These are phyloP conservation scores for Gossypium turneri DNA, from an alignment of 345 rosid genomes.

Conservation along the genomic window DNA sequence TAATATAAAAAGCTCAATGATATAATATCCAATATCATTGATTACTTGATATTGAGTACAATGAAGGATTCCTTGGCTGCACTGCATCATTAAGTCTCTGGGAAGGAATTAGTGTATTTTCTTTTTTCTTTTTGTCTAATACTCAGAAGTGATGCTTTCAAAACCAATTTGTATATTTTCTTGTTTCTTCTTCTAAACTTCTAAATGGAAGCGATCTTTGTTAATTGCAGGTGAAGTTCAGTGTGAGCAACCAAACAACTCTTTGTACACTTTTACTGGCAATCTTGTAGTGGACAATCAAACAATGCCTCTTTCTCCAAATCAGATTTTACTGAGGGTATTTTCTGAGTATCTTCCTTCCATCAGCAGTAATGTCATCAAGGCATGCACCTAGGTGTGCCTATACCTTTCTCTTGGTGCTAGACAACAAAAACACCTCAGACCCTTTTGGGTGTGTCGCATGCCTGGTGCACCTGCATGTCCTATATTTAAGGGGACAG, in stretches of 20 bases:
- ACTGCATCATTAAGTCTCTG: neutral
- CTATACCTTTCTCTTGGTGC: neutral
- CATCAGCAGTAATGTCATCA: neutral
- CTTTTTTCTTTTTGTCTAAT: neutral
- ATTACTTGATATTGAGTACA: neutral
- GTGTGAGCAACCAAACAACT: conserved; percentile 98
- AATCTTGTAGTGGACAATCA: conserved; percentile 87
- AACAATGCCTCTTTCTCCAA: conserved; percentile 87
- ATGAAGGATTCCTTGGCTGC: neutral
- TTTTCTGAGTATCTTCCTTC: conserved; percentile 24
- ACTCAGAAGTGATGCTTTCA: neutral
- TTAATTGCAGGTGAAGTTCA: conserved; percentile 87
- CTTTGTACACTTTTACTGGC: conserved; percentile 96
- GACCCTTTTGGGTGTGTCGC: neutral
- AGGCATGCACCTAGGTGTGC: neutral
- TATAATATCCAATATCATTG: neutral
- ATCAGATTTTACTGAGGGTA: conserved; percentile 91
- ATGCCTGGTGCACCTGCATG: neutral
- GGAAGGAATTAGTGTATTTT: neutral
- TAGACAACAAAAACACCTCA: neutral
- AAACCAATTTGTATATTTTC: neutral
- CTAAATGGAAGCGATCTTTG: conserved; percentile 18
- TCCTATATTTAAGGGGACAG: neutral
- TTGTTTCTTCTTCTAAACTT: neutral
- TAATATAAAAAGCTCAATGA: neutral